Base-by-base conservation (phyloP, 345 rosid genomes). In the Streptanthus diversifolius region DNA sequence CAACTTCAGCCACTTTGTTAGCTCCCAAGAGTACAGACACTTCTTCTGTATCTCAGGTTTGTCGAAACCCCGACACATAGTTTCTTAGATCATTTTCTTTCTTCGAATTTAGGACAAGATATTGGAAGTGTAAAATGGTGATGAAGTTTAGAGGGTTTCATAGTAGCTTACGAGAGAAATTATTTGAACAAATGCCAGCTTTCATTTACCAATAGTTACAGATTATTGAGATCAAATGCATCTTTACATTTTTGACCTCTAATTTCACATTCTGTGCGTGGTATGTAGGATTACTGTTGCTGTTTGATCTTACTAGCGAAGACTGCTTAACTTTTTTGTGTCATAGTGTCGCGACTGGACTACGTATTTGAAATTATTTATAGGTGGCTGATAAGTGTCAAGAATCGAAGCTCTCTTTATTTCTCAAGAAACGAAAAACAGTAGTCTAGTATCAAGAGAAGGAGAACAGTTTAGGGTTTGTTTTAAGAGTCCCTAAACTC, bases 21-120 rank as follows among this genome's bases (percentile, higher is more conserved):
- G 63, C 93, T 80, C 79, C 83, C 15, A 79, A 82, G 70, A 57
- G 55, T 60, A 51, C 85, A 8, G 80, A 69, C 66, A 13, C 76
- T 74, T 77, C 83, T 60, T 76, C 82, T 62, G 77, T 75, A 44
- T 72, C 85, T 70, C 86, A 83, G 93, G 90, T 89, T 68, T 12
- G 79, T 61, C 5, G 2, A 40, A 5, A 21, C 6, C 47, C 37
- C 21, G 7, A 8, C 13, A 33, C 32, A 29, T 71, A 18, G 25
- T 51, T 61, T 40, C 9, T 44, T 54, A 35, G 53, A 39, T 63
- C 44, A n/a, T 1, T 36, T 35, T 12, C 4, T 40, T 49, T 61
- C 32, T 15, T 45, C 0, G 43, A 35, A 14, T 43, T 68, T 33
- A 4, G 19, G 29, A 36, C 11, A 25, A 24, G n/a, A 49, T 8